Evolutionary conservation across 768 basidiomycete genomes (phyloP).

Genomic region (Thelephora ganbajun): DNA sequence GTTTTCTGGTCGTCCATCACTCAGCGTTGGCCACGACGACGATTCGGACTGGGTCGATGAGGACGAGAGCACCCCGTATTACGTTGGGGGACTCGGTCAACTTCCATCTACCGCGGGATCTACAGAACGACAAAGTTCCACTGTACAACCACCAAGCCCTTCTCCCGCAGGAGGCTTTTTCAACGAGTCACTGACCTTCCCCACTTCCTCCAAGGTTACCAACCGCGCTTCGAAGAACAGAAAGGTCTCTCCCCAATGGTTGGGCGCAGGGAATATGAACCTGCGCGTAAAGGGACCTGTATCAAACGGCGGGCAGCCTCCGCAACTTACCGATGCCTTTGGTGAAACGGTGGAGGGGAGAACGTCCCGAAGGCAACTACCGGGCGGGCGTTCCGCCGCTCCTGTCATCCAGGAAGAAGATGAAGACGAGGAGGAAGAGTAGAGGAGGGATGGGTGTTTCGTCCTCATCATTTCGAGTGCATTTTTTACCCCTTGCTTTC

Average conservation of each 20-base stretch:
- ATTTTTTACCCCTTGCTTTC: neutral
- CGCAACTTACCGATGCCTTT: slow-evolving; percentile 36
- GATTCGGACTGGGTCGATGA: slow-evolving; percentile 86
- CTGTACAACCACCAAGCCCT: slow-evolving; percentile 7
- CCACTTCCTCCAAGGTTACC: slow-evolving; percentile 2
- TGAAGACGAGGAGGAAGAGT: slow-evolving; percentile 60
- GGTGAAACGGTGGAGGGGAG: slow-evolving; percentile 36
- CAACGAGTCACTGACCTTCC: slow-evolving; percentile 1
- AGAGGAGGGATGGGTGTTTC: slow-evolving; percentile 3
- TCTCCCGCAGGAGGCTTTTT: slow-evolving; percentile 4
- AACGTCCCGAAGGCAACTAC: slow-evolving; percentile 54
- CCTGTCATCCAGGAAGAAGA: slow-evolving; percentile 77
- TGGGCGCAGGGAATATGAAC: slow-evolving; percentile 1
- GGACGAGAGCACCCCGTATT: slow-evolving; percentile 59
- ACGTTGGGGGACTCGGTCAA: slow-evolving; percentile 73
- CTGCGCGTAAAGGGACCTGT: slow-evolving; percentile 32
- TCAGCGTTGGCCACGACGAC: slow-evolving; percentile 37
- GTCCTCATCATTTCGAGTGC: neutral
- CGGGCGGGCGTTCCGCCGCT: slow-evolving; percentile 43
- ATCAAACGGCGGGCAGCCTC: slow-evolving; percentile 44
- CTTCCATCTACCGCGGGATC: slow-evolving; percentile 17
- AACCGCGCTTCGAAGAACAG: slow-evolving; percentile 4
- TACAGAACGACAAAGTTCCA: slow-evolving; percentile 4
- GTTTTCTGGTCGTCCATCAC: slow-evolving; percentile 54
- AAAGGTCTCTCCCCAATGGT: slow-evolving; percentile 6